Base-by-base conservation (phyloP, 1,284 basidiomycete genomes). In the Neolentinus lepideus region DNA sequence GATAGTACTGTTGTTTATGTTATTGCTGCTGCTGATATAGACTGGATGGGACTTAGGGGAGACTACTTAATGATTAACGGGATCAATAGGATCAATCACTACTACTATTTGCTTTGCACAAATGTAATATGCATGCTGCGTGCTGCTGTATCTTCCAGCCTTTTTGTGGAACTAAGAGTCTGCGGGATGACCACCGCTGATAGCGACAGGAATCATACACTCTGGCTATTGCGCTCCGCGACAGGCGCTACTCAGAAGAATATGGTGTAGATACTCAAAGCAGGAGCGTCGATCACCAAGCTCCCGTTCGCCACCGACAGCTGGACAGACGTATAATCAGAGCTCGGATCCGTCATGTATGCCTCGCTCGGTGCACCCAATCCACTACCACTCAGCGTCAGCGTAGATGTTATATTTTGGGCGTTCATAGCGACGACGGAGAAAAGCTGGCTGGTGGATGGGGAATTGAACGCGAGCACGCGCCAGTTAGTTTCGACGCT, bases 391-490 rank as follows among this genome's bases (percentile, higher is more conserved):
- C 38, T 43, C 14, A 27, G 25, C 38, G 22, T 26, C 43, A 43
- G 21, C 38, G 38, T 27, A 4, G 53, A 29, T 2, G 38, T 2
- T 36, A 9, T 29, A 14, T 43, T 27, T 25, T 47, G 38, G 21
- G 26, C 38, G 53, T 54, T 54, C 53, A 47, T 47, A 21, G 53
- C 53, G 22, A 54, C 38, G 25, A 54, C 38, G 38, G 53, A 35
- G 38, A 11, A 47, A 24, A 31, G 43, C 22, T 11, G n/a, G 6
- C 24, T 27, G 8, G 24, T 47, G 14, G n/a, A n/a, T 3, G 22
- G 24, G 14, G 54, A 46, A 16, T 56, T 58, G 54, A 62, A 63
- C 6, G 57, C 60, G 19, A 63, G 57, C 3, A 58, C 61, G 43
- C 56, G 52, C 27, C 61, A 56, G 26, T 38, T 50, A 25, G 54